phyloP scores from a whole-genome alignment of 805 yeast genomes.

The Yamadazyma paraphyllophila region DNA sequence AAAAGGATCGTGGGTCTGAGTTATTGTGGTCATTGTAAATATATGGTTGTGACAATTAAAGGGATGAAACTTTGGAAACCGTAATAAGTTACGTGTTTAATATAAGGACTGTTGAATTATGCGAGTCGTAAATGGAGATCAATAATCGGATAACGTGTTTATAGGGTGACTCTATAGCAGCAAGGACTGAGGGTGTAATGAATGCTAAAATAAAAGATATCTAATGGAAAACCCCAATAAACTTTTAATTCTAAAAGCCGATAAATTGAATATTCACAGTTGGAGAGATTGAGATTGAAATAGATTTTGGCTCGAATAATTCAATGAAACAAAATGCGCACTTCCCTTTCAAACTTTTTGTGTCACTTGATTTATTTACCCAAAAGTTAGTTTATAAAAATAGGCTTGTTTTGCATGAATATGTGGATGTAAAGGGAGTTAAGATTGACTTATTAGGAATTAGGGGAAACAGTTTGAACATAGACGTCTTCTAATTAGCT shows the following conservation, averaged over 20 bases:
- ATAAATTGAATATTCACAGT: no score
- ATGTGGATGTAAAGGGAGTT: not conserved
- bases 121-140: not conserved
- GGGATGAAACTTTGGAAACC: not conserved
- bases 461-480: no score
- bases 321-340: not conserved
- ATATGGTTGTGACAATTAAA: not conserved
- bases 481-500: no score
- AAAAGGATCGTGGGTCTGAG: conserved; percentile 10
- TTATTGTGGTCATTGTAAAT: conserved; percentile 2
- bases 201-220: no score
- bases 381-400: not conserved
- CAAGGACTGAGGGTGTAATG: not conserved
- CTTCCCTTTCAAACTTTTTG: not conserved
- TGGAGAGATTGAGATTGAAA: not conserved
- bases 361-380: not conserved
- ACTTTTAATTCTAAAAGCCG: no score
- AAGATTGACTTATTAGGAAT: not conserved
- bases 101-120: not conserved
- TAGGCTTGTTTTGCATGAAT: not conserved
- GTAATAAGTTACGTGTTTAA: not conserved
- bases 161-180: not conserved
- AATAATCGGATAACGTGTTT: not conserved
- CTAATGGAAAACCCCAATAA: no score
- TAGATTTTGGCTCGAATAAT: conserved; percentile 1